Evolutionary conservation across 306 rosid species (phyloP).

Genomic region (Rosa chinensis): DNA sequence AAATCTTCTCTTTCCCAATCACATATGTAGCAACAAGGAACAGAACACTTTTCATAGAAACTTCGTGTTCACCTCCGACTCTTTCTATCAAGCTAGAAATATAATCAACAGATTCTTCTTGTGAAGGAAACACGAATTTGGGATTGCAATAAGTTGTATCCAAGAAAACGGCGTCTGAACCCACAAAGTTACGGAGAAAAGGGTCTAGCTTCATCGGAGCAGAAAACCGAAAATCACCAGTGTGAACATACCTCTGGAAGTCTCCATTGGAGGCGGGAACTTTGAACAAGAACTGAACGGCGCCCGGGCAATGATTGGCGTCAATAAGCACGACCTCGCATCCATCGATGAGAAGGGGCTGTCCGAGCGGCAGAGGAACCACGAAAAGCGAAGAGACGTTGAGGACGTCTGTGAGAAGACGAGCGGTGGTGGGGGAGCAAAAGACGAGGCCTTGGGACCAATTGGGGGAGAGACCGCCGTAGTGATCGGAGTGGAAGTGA

Average conservation of each 20-base stretch:
- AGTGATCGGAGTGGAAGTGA: slow-evolving; percentile 95
- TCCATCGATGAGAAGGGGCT: slow-evolving; percentile 51
- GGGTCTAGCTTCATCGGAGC: slow-evolving; percentile 46
- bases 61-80: slow-evolving; percentile 27
- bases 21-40: slow-evolving; percentile 94
- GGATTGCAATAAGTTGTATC: slow-evolving; percentile 88
- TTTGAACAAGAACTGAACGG: slow-evolving; percentile 75
- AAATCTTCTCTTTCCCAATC: slow-evolving; percentile 86
- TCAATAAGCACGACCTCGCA: slow-evolving; percentile 51
- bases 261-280: slow-evolving; percentile 25
- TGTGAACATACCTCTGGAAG: slow-evolving; percentile 67
- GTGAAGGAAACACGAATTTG: slow-evolving; percentile 72
- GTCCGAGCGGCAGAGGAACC: slow-evolving; percentile 47
- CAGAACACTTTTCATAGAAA: slow-evolving; percentile 34
- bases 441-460: slow-evolving; percentile 77
- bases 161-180: slow-evolving; percentile 72
- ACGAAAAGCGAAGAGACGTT: slow-evolving; percentile 46
- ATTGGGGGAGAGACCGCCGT: slow-evolving; percentile 60
- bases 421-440: slow-evolving; percentile 65
- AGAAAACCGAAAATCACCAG: slow-evolving; percentile 81
- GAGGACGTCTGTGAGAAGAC: slow-evolving; percentile 54
- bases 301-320: slow-evolving; percentile 92
- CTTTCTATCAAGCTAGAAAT: slow-evolving; percentile 45
- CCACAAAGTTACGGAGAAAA: slow-evolving; percentile 41
- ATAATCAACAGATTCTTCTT: slow-evolving; percentile 68